Base-by-base conservation (phyloP, 345 rosid genomes). In the Zanthoxylum bungeanum region DNA sequence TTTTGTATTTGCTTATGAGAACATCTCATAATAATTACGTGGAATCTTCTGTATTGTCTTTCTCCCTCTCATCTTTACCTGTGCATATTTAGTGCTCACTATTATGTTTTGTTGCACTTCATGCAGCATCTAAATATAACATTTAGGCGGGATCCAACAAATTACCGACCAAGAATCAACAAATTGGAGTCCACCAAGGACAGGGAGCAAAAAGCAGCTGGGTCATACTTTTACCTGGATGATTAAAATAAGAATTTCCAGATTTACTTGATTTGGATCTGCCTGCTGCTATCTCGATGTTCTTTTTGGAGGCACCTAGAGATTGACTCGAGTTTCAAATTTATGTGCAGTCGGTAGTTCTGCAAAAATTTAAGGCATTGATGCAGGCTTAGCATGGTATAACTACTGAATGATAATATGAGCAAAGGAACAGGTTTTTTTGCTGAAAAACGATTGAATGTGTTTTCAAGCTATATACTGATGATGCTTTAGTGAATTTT, bases 191-290 rank as follows among this genome's bases (percentile, higher is more conserved):
- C 99, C 5, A 91, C 96, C 11, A 96, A 96, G 80, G 99, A 96
- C 79, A 80, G 99, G 79, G 98, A 96, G 69, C 99, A 96, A 80
- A 96, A 96, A 74, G 11, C 88, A 59, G 99, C 99, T 27, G 98
- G 97, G 53, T 93, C 98, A 53, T 96, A 91, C 70, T 96, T 91
- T 76, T 93, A 91, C 76, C 79, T 96, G 77, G 99, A 96, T 58
- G 97, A 93, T 69, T 92, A 68, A 82, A 19, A 36, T 28, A 50
- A 50, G 73, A 60, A 57, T 50, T 12, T 17, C 46, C 78, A 67
- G 79, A 83, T 58, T 75, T 60, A 71, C 16, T 34, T 73, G 2
- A 17, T 50, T 50, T 36, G 14, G 57, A 34, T 33, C 11, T 50
- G 10, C 42, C 37, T 53, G 60, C 31, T 4, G 8, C 5, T 56